Base-by-base conservation (phyloP, 2,329 filamentous ascomycete species). In the Penicillium sp. region DNA sequence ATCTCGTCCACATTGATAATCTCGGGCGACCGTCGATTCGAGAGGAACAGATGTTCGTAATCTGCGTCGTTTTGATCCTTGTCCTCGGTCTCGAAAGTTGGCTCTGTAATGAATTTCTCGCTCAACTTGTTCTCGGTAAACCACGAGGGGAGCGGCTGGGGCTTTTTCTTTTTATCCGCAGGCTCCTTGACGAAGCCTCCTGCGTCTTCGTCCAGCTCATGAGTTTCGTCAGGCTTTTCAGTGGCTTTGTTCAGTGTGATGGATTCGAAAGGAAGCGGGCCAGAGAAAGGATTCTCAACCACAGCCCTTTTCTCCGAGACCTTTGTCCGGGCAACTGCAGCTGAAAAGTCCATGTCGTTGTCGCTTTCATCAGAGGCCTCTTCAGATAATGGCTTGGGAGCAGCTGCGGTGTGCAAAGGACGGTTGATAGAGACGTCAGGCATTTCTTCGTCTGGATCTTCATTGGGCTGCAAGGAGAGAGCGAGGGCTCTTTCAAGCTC, bases 261-360 rank as follows among this genome's bases (percentile, higher is more conserved):
- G 53, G 84, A 94, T 67, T 96, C 92, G 70, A 99, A 99, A 0
- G 95, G 95, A 5, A 99, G 76, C 0, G 93, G 92, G 0, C 94
- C 94, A 64, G 86, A 86, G 70, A 96, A 90, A 3, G 86, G 82
- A 66, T 87, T 86, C 14, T 60, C 39, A 6, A 55, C 8, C 7
- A 39, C 25, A 10, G 64, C 67, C 34, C 64, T 66, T 42, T 82
- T 82, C 70, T 86, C 85, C 59, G 82, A 81, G 65, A 84, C 85
- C 59, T 89, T 87, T 20, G 90, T 90, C 63, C 88, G 89, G 10
- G 88, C 87, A 52, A 97, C 76, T 0, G 91, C 88, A 35, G 90
- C 83, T 71, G 91, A 86, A 50, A 97, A 80, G 73, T 96, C 91
- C 73, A 94, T 82, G 14, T 80, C 86, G 54, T 96, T 91, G 54